These are phyloP conservation scores for Clavaria fumosa DNA, from an alignment of 768 basidiomycete species.

Conservation along the genomic window DNA sequence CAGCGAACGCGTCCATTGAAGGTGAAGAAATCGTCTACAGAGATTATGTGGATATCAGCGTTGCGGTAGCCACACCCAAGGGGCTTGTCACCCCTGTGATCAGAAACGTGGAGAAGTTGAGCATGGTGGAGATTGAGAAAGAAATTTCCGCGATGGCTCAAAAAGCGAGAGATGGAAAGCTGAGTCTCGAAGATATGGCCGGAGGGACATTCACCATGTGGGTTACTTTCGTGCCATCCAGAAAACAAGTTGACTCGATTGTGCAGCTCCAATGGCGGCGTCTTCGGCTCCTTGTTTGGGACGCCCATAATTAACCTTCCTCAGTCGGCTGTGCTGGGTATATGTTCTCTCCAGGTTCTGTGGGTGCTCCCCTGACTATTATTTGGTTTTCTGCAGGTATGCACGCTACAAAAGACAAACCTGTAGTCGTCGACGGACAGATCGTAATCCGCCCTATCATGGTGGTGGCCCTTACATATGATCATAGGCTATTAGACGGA, in stretches of 20 bases:
- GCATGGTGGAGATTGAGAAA: conserved; percentile 81
- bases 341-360: conserved; percentile 11
- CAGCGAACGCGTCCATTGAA: conserved; percentile 89
- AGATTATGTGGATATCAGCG: conserved; percentile 86
- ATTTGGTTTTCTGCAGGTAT: conserved; percentile 36
- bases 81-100: conserved; percentile 95
- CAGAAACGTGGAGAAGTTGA: conserved; percentile 76
- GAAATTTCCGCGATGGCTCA: conserved; percentile 84
- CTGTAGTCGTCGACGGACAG: conserved; percentile 86
- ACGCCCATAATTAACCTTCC: conserved; percentile 99
- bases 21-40: conserved; percentile 87
- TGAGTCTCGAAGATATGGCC: conserved; percentile 96
- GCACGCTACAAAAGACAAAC: conserved; percentile 87
- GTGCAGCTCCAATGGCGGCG: conserved; percentile 88
- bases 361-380: not conserved
- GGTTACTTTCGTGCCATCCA: conserved; percentile 16
- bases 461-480: conserved; percentile 88
- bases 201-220: conserved; percentile 99
- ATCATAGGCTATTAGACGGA: conserved; percentile 90
- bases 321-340: conserved; percentile 83
- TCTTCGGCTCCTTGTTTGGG: conserved; percentile 92
- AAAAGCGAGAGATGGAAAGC: conserved; percentile 89
- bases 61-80: conserved; percentile 95
- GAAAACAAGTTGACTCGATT: conserved; percentile 5
- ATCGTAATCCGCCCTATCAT: conserved; percentile 96